These are phyloP conservation scores for Dacryopinax spathularia DNA, from an alignment of 768 basidiomycete genomes.

Conservation along the genomic window DNA sequence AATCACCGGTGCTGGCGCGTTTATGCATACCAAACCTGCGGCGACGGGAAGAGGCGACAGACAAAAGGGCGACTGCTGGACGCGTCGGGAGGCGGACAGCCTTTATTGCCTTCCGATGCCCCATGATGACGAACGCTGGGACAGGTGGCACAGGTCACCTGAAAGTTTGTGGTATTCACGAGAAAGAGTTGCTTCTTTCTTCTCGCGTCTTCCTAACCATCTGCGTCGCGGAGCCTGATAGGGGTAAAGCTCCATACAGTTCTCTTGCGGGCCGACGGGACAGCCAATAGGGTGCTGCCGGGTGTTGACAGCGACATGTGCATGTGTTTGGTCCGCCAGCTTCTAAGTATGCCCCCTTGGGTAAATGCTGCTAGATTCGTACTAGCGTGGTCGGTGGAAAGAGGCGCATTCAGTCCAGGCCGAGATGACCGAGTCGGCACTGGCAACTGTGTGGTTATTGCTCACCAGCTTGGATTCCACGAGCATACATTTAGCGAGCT, in stretches of 20 bases:
- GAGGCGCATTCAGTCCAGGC: no score
- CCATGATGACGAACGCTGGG: neutral
- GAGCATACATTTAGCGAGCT: no score
- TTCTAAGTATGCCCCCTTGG: no score
- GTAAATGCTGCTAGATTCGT: no score
- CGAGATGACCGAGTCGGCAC: no score
- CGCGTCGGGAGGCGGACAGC: neutral
- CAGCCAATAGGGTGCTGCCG: neutral
- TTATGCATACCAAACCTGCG: neutral
- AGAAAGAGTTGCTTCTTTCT: neutral
- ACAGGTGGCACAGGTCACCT: neutral
- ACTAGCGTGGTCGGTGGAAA: no score
- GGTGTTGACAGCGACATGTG: no score
- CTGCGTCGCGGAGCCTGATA: neutral
- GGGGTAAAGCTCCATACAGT: neutral
- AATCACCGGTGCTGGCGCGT: neutral
- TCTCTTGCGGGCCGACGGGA: neutral
- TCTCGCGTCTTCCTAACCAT: neutral
- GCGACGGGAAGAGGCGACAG: neutral
- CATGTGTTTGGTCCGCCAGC: no score
- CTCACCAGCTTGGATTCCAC: no score
- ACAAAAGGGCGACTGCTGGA: neutral
- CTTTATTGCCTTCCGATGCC: neutral
- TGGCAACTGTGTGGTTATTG: no score
- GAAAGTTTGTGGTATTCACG: neutral